These are phyloP conservation scores for Thinopyrum obtusiflorum DNA, from an alignment of 202 grass and related monocot genomes.

Conservation along the genomic window DNA sequence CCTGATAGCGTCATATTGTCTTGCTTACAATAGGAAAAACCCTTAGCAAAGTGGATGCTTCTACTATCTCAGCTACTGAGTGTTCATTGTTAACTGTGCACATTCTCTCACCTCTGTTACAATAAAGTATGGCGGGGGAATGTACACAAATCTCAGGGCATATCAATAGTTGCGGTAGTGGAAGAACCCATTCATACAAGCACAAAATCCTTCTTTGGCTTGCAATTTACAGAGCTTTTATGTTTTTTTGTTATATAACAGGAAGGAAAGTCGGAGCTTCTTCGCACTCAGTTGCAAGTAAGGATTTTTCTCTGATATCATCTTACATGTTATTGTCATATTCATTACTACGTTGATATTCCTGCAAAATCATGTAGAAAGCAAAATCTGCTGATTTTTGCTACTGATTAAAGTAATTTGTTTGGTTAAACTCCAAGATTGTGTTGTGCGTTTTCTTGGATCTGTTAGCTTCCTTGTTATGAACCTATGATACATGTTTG, in stretches of 20 bases:
- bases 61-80: background rate
- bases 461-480: background rate
- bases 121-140: background rate
- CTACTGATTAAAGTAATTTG: background rate
- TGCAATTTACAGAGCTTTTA: constrained; percentile 14
- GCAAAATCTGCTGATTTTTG: background rate
- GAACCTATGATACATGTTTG: background rate
- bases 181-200: background rate
- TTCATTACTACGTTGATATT: constrained; percentile 23
- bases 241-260: constrained; percentile 39
- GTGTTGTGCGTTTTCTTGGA: background rate
- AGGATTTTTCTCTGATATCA: constrained; percentile 31
- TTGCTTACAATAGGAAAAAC: background rate
- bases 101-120: background rate
- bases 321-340: constrained; percentile 5
- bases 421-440: constrained; percentile 20
- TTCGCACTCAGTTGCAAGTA: constrained; percentile 67
- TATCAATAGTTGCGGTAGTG: background rate
- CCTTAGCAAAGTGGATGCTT: background rate
- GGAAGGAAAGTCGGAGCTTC: constrained; percentile 57
- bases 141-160: background rate
- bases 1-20: background rate
- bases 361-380: constrained; percentile 18
- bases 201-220: background rate
- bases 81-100: background rate